Evolutionary conservation across 2,329 filamentous ascomycete species (phyloP), one percentile per base, ranked within the genome.

Genomic region (Pseudogymnoascus sp.): DNA sequence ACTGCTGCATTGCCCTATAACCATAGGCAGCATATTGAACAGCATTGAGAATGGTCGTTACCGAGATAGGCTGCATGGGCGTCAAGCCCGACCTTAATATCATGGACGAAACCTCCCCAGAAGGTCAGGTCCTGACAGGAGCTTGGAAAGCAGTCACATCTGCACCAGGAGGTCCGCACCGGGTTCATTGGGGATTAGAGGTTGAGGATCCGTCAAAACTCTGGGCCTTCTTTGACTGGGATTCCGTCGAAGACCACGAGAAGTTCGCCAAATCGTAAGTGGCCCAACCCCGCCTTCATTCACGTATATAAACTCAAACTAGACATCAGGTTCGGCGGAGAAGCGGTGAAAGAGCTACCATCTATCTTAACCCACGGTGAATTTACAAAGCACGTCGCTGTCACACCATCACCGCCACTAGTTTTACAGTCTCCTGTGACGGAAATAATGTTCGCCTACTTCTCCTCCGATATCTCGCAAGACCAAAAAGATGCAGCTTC

Each of bases 171-270:
- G 68, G 66, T 6, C 69, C 69, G 2, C 65, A 62, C 13, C 58
- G 60, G 1, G 60, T 69, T 1, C 69, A 64, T 39, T 68, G 65
- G 64, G 66, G 67, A 5, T 48, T 66, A 5, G 67, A 70, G 31
- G 42, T 64, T 9, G 65, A 70, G 21, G 61, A 67, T 10, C 66
- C 69, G 3, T 62, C 60, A 21, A 64, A 64, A 4, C 9, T 67
- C 8, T 70, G 69, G 68, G 61, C 61, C 1, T 68, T 71, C 29
- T 70, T 71, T 12, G 69, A 69, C 37, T 71, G 68, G 63, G 66
- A 68, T 25, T 69, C 68, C 0, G 40, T 70, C 3, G 68, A 68
- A 31, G 64, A 69, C 31, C 69, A 71, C 39, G 27, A 65, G 27
- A 62, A 59, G 1, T 70, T 69, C 13, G 65, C 66, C 3, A 62